These are phyloP conservation scores for Leccinum subtestaceum DNA, from an alignment of 768 basidiomycete species.

Conservation along the genomic window DNA sequence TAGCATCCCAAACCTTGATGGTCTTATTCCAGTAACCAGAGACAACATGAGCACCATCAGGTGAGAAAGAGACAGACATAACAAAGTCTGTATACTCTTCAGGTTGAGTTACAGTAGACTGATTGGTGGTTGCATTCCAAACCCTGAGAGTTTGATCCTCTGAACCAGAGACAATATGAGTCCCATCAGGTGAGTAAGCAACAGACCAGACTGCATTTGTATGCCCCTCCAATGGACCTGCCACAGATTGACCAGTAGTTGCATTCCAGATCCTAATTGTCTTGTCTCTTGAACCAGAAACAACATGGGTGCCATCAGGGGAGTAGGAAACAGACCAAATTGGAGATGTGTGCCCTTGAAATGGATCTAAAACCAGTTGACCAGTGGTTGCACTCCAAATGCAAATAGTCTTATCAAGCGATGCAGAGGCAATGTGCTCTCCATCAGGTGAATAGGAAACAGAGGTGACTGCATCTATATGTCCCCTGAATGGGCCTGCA, in stretches of 20 bases:
- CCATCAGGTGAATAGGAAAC: neutral
- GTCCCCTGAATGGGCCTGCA: neutral
- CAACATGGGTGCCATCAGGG: constrained; percentile 4
- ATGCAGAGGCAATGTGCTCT: neutral
- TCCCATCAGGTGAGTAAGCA: neutral
- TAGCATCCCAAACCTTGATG: neutral
- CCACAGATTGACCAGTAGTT: neutral
- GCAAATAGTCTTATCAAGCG: neutral
- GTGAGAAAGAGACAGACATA: constrained; percentile 1
- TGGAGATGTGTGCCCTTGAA: neutral
- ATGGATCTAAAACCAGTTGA: neutral
- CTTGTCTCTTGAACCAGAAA: neutral
- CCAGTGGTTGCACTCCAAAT: neutral
- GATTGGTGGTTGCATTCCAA: constrained; percentile 14
- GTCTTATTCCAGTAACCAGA: neutral
- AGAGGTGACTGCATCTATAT: neutral
- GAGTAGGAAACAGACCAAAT: neutral
- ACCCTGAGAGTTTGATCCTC: constrained; percentile 5
- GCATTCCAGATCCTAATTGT: neutral
- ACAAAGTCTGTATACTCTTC: neutral
- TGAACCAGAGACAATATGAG: neutral
- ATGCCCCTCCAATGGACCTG: neutral
- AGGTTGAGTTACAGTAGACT: constrained; percentile 6
- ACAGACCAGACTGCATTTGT: neutral
- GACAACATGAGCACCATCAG: neutral